Base-by-base conservation (phyloP, 768 basidiomycete genomes). In the Boletellus emodensis region DNA sequence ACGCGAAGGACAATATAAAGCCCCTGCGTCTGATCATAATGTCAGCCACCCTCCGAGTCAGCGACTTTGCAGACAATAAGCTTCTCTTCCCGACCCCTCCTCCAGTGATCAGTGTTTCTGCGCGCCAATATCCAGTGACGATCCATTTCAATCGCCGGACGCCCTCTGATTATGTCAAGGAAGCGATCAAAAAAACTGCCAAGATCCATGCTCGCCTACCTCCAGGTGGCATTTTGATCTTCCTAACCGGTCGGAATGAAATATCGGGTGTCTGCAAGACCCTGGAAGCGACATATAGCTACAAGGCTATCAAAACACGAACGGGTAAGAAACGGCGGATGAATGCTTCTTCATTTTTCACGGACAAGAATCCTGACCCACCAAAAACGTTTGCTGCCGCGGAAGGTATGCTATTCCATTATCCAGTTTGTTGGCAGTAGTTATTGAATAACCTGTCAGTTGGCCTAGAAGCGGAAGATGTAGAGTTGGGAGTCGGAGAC, bases 161-260 rank as follows among this genome's bases (percentile, higher is more conserved):
- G 0, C 69, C 78, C 2, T 75, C 88, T 7, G 91, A 98, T 66
- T 98, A 98, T 61, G 83, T 97, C 40, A 80, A 78, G 2, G 93
- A 97, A 66, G 90, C 93, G 2, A 81, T 94, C 59, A 88, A 84
- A 63, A 99, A 99, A 68, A 78, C 91, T 2, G 73, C 77, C 50
- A 94, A 96, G 68, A 97, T 99, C 38, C 96, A 99, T 67, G 79
- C 88, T 14, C 82, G 92, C 15, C 72, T 99, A 17, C 96, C 96
- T 2, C 82, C 90, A 0, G 96, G 96, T 0, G 96, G 94, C 4
- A 86, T 99, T 33, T 76, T 99, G 43, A 82, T 95, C 42, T 96
- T 96, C 66, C 72, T 98, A 56, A 98, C 96, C 0, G 96, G 96
- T 18, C 95, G 97, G 68, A 90, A 90, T 54, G 96, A 99, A 71